A percentile compares a stretch with the other conserved stretches of the same genome.
Evolutionary conservation across 116 monocot genomes (phyloP).

Genomic region (Phalaenopsis hybrid): DNA sequence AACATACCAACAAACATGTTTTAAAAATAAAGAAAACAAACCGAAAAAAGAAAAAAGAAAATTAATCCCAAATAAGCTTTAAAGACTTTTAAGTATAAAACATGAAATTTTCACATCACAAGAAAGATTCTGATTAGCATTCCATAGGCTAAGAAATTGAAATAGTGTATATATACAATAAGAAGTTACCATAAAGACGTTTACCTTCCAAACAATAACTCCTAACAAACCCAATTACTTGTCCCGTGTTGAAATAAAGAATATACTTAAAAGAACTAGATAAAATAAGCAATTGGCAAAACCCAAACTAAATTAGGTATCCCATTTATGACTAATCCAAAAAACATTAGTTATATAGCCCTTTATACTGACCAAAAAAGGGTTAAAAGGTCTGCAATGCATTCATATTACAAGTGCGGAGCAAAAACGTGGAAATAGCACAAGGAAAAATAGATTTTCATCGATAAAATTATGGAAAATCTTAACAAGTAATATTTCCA

Average conservation of each 20-base stretch:
- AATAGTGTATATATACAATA: no score
- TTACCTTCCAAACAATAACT: background rate
- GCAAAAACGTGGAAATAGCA: background rate
- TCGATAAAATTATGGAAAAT: background rate
- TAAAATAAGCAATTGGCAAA: background rate
- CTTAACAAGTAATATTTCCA: background rate
- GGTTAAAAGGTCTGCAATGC: background rate
- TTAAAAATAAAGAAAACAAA: no score
- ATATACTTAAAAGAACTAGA: background rate
- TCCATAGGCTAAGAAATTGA: no score
- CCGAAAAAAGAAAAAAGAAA: no score
- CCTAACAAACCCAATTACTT: background rate
- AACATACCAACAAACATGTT: no score
- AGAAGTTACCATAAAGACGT: background rate
- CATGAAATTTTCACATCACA: no score
- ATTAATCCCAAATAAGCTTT: no score
- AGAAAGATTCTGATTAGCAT: no score
- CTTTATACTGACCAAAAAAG: background rate
- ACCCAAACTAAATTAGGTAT: background rate
- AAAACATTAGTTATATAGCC: background rate
- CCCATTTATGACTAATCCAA: background rate
- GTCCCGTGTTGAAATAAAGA: background rate
- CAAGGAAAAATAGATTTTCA: background rate
- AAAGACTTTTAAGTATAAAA: no score
- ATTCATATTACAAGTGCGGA: background rate